Evolutionary conservation across 306 rosid genomes (phyloP), one percentile per base, ranked within the genome.

Genomic region (Rosa multiflora): DNA sequence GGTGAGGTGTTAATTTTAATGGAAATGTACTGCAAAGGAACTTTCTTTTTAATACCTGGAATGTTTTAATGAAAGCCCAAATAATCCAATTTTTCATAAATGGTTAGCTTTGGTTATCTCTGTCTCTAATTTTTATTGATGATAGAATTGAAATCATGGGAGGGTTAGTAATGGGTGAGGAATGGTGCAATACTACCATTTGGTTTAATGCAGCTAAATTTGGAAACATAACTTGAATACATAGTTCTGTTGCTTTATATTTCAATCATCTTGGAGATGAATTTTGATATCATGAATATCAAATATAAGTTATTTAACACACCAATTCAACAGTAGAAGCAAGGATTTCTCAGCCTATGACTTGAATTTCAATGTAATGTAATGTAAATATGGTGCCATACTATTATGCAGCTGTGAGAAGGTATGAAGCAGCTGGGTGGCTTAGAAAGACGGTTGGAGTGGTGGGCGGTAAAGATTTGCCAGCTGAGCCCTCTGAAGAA

Each of bases 401-500:
- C 3, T 77, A 2, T 52, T 76, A 79, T 83, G 81, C 86, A 96
- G 98, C 97, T 67, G 79, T 85, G 82, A 93, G 97, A 89, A 87
- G 98, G 75, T 84, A 93, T 76, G 98, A 96, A 85, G 99, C 98
- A 53, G 93, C 96, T 1, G 86, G 93, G 73, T 96, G 99, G 98
- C 84, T 96, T 67, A 74, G 96, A 75, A 93, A 83, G 76, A 85
- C 40, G 35, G 88, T 88, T 47, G 98, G 98, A 67, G 97, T 93
- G 20, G 94, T 93, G 32, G 88, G 87, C 26, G 97, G 93, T 78
- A 96, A 91, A 79, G 99, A 93, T 75, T 86, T 96, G 67, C 94
- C 97, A 1, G 96, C 93, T 4, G 94, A 91, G 84, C 98, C 99
- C 61, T 90, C 98, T n/a, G 98, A 96, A 87, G 94, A 89, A 85